Evolutionary conservation across 176 grass and related monocot species (phyloP).

Genomic region (Elymus sibiricus): DNA sequence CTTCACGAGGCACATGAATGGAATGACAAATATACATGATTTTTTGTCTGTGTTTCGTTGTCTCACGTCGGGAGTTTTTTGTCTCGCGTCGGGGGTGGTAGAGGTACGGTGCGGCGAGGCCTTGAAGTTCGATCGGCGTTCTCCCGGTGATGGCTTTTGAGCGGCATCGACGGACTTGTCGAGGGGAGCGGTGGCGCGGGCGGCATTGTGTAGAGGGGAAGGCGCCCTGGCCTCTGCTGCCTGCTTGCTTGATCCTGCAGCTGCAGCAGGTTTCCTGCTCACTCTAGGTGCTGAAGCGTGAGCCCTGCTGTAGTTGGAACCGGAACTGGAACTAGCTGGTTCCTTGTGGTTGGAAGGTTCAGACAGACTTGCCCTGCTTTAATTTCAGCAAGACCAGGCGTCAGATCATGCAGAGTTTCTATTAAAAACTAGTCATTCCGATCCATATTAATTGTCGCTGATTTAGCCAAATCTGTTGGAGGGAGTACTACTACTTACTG

Average conservation of each 20-base stretch:
- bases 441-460: too few relatives aligned
- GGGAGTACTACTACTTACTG: background rate
- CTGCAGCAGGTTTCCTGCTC: slow-evolving; percentile 26
- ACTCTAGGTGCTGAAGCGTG: slow-evolving; percentile 44
- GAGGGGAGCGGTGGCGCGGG: background rate
- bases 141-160: slow-evolving; percentile 32
- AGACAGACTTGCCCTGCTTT: slow-evolving; percentile 28
- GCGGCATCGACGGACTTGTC: slow-evolving; percentile 44
- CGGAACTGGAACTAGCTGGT: background rate
- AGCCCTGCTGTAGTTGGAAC: slow-evolving; percentile 16
- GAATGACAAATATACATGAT: background rate
- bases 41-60: background rate
- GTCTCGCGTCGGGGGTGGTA: slow-evolving; percentile 7
- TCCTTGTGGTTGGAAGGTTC: slow-evolving; percentile 43
- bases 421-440: background rate
- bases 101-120: slow-evolving; percentile 24
- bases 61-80: slow-evolving; percentile 8
- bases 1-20: background rate
- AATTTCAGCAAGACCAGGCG: background rate
- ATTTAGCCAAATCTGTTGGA: too few relatives aligned
- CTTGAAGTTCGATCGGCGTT: slow-evolving; percentile 43
- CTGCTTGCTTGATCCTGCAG: slow-evolving; percentile 38
- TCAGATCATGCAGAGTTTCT: background rate
- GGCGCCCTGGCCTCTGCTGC: slow-evolving; percentile 22
- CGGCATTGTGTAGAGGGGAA: slow-evolving; percentile 34